These are phyloP conservation scores for Pleurotus tuber-regium DNA, from an alignment of 768 basidiomycete genomes.

Conservation along the genomic window DNA sequence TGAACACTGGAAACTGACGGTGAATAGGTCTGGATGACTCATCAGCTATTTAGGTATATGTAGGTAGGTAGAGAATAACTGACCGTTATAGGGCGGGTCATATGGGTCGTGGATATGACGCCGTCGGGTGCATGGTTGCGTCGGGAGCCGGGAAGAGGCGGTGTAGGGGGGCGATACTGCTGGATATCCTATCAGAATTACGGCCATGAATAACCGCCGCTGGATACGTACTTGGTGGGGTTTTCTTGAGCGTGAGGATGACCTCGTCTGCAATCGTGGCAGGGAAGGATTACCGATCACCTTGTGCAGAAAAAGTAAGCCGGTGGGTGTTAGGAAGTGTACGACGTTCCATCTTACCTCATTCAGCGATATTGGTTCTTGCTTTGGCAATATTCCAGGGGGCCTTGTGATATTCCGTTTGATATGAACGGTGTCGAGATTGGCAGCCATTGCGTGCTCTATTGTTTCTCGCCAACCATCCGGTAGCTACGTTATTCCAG, in stretches of 20 bases:
- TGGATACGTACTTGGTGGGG: conserved; percentile 1
- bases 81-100: not conserved
- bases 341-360: not conserved
- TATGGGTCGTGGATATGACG: not conserved
- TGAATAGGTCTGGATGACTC: no score
- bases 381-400: not conserved
- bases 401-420: conserved; percentile 1
- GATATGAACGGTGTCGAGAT: not conserved
- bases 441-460: conserved; percentile 14
- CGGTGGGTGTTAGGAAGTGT: no score
- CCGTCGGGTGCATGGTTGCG: not conserved
- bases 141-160: conserved; percentile 37
- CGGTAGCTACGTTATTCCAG: conserved; percentile 32
- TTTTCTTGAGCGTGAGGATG: conserved; percentile 2
- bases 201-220: not conserved
- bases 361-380: not conserved
- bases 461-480: conserved; percentile 33
- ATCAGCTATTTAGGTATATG: no score
- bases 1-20: not conserved
- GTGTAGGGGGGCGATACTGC: conserved; percentile 60
- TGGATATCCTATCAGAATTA: conserved; percentile 20
- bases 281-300: no score
- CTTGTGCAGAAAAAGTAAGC: no score
- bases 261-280: not conserved
- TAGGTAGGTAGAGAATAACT: not conserved